A percentile compares a stretch with the other conserved stretches of the same genome.
Evolutionary conservation across 139 green algal species (phyloP).

Genomic region (Dunaliella primolecta): DNA sequence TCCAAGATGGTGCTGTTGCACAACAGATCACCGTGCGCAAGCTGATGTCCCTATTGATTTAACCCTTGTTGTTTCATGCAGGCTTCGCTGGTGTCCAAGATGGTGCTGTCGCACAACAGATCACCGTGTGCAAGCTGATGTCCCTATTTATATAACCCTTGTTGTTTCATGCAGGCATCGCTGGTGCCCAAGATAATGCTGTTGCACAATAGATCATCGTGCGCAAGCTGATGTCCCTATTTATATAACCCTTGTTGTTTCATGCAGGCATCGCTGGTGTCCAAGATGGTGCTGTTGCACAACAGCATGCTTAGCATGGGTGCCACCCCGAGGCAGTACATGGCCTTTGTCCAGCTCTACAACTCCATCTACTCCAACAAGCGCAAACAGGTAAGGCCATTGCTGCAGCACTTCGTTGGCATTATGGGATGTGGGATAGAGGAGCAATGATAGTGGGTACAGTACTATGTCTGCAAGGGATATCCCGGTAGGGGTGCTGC

Average conservation of each 20-base stretch:
- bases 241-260: no score
- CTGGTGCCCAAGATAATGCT: slow-evolving; percentile 31
- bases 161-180: no score
- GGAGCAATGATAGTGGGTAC: slow-evolving; percentile 15
- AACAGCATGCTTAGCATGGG: slow-evolving; percentile 6
- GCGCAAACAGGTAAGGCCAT: slow-evolving; percentile 33
- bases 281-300: slow-evolving; percentile 40
- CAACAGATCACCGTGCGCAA: no score
- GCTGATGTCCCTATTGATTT: no score
- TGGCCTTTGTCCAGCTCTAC: slow-evolving; percentile 57
- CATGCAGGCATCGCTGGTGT: slow-evolving; percentile 1
- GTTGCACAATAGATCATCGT: slow-evolving; percentile 36
- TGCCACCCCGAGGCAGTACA: slow-evolving; percentile 56
- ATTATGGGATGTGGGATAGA: slow-evolving; percentile 6
- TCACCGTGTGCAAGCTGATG: no score
- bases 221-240: no score
- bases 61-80: no score
- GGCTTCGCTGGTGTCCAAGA: no score
- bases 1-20: no score
- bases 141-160: no score
- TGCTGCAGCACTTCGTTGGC: not conserved
- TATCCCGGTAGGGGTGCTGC: slow-evolving; percentile 28
- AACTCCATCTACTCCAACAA: slow-evolving; percentile 50
- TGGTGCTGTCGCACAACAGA: no score
- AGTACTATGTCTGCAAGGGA: slow-evolving; percentile 39